These are phyloP conservation scores for Rhodocollybia butyracea DNA, from an alignment of 768 basidiomycete genomes.

Conservation along the genomic window DNA sequence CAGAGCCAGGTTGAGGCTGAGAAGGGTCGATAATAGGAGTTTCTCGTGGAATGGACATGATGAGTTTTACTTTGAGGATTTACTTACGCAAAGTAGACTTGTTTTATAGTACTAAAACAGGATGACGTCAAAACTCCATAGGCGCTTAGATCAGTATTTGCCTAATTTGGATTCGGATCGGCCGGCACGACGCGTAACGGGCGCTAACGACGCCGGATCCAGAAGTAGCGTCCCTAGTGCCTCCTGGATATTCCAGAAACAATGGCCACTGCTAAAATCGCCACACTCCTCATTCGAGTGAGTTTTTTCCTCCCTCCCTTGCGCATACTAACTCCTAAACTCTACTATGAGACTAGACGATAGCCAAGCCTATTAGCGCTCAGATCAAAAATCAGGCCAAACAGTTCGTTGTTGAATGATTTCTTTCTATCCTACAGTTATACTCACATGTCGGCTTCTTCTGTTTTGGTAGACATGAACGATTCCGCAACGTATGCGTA, in stretches of 20 bases:
- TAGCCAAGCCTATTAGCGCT: constrained; percentile 78
- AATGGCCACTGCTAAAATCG: constrained; percentile 77
- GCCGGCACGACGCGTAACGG: background rate
- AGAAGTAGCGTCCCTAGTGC: too few species aligned
- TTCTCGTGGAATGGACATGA: constrained; percentile 1
- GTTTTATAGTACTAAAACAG: too few species aligned
- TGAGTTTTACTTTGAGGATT: too few species aligned
- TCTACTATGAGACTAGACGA: constrained; percentile 44
- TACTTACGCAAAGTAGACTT: too few species aligned
- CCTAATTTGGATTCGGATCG: too few species aligned
- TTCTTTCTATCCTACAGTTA: background rate
- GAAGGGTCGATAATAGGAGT: background rate
- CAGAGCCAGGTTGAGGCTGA: constrained; percentile 3
- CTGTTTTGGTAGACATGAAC: constrained; percentile 51
- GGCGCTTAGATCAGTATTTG: too few species aligned
- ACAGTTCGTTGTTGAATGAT: constrained; percentile 44
- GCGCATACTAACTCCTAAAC: background rate
- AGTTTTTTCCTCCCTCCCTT: constrained; percentile 21
- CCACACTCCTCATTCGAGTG: constrained; percentile 71
- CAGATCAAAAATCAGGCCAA: constrained; percentile 68
- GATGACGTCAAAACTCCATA: too few species aligned
- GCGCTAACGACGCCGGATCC: too few species aligned
- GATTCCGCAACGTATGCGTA: constrained; percentile 69
- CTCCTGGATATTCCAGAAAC: too few species aligned
- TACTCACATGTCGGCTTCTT: background rate